These are phyloP conservation scores for Penicillium turbatum DNA, from an alignment of 495 filamentous ascomycete genomes.

Conservation along the genomic window DNA sequence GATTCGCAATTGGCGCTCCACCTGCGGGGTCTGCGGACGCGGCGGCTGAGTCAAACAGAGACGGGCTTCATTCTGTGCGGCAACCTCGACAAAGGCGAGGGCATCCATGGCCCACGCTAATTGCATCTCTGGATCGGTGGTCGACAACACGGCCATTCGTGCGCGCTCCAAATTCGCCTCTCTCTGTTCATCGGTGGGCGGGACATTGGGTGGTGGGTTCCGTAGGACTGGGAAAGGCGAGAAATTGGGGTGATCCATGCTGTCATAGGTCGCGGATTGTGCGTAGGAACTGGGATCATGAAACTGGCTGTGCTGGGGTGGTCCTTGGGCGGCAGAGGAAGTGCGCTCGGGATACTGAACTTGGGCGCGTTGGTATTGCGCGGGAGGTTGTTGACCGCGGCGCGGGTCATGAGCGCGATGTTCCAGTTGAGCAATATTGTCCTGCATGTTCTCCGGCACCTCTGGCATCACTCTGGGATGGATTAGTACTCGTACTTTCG, in stretches of 20 bases:
- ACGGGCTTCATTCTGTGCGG: conserved; percentile 62
- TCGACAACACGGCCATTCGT: conserved; percentile 77
- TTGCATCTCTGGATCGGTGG: conserved; percentile 95
- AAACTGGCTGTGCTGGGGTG: conserved; percentile 26
- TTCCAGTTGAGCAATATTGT: conserved; percentile 85
- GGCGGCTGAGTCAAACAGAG: conserved; percentile 59
- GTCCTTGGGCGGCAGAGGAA: conserved; percentile 36
- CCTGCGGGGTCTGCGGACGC: conserved; percentile 72
- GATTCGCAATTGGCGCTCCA: conserved; percentile 78
- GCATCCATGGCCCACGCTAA: conserved; percentile 93
- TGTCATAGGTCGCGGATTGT: conserved; percentile 41
- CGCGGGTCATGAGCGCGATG: conserved; percentile 58
- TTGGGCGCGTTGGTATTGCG: conserved; percentile 30
- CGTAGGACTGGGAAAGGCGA: conserved; percentile 86
- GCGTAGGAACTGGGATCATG: conserved; percentile 38
- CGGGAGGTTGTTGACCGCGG: conserved; percentile 34
- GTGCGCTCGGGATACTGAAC: conserved; percentile 41
- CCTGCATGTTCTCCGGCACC: conserved; percentile 82
- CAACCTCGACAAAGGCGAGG: conserved; percentile 81
- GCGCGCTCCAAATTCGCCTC: conserved; percentile 81
- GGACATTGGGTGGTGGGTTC: conserved; percentile 81
- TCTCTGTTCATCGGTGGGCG: conserved; percentile 90
- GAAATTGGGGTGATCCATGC: conserved; percentile 69
- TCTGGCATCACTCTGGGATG: conserved; percentile 64
- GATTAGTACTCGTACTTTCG: conserved; percentile 25